Conservation (phyloP, 2,329 filamentous ascomycete species). For the Aspergillus japonicus region DNA sequence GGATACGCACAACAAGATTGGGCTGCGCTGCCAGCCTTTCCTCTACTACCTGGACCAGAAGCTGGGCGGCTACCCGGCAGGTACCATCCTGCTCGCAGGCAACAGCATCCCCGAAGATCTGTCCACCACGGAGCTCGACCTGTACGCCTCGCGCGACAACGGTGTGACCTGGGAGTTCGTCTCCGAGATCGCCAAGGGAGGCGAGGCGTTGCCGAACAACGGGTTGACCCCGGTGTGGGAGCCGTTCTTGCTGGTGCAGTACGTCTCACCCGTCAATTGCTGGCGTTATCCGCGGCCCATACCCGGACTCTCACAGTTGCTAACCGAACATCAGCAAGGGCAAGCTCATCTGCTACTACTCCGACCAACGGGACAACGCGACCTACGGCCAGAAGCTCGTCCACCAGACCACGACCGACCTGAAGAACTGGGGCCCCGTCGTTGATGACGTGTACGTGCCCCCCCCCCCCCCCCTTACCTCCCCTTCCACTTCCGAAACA, state of each 20-base stretch:
- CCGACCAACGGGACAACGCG: conserved; percentile 65
- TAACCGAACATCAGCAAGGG: conserved; percentile 40
- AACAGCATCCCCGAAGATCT: conserved; percentile 56
- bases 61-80: conserved; percentile 59
- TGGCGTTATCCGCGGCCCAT: too few relatives aligned
- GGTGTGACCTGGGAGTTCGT: conserved; percentile 67
- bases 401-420: conserved; percentile 61
- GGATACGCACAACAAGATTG: conserved; percentile 64
- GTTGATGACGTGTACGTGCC: conserved; percentile 55
- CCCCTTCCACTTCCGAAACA: background rate
- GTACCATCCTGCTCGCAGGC: conserved; percentile 63
- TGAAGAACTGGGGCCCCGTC: conserved; percentile 60
- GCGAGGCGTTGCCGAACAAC: conserved; percentile 62
- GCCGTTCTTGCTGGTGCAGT: conserved; percentile 61
- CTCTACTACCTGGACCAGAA: conserved; percentile 62
- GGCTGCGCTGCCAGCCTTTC: conserved; percentile 67
- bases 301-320: too few relatives aligned
- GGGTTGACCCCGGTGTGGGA: conserved; percentile 71
- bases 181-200: conserved; percentile 63
- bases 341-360: conserved; percentile 66
- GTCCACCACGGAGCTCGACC: conserved; percentile 64
- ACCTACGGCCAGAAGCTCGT: conserved; percentile 66
- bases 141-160: conserved; percentile 64
- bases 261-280: conserved; percentile 8
- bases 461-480: too few relatives aligned